Percentiles rank a stretch among this genome's conserved stretches.
Evolutionary conservation across 2,329 filamentous ascomycete species (phyloP).

Genomic region (Zalaria sp.): DNA sequence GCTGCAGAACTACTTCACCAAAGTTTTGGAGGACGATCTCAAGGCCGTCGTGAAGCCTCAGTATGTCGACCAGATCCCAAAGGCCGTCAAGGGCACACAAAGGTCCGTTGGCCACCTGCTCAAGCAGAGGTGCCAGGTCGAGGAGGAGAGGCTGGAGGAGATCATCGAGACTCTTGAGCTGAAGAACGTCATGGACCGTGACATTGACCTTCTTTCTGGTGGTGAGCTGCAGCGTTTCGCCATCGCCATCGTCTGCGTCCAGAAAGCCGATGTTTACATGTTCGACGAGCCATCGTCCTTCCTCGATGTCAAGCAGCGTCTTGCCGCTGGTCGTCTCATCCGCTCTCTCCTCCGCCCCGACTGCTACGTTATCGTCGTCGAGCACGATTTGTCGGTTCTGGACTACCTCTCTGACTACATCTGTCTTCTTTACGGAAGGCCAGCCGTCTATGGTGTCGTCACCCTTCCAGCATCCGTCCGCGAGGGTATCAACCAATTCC

Average conservation of each 20-base stretch:
- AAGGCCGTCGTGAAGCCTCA: slow-evolving; percentile 98
- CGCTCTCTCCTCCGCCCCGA: slow-evolving; percentile 76
- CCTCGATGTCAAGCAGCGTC: slow-evolving; percentile 97
- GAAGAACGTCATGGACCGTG: slow-evolving; percentile 79
- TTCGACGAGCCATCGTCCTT: slow-evolving; percentile 99
- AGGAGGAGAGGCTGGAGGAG: slow-evolving; percentile 54
- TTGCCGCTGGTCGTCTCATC: slow-evolving; percentile 83
- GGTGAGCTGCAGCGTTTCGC: slow-evolving; percentile 97
- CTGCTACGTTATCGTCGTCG: slow-evolving; percentile 96
- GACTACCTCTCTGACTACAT: slow-evolving; percentile 99
- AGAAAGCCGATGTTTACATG: slow-evolving; percentile 98
- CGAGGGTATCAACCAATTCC: slow-evolving; percentile 98
- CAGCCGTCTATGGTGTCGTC: slow-evolving; percentile 93
- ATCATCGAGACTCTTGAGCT: slow-evolving; percentile 78
- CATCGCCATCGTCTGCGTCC: slow-evolving; percentile 88
- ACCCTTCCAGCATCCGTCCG: slow-evolving; percentile 90
- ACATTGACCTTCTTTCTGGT: slow-evolving; percentile 81
- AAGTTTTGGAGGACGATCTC: slow-evolving; percentile 89
- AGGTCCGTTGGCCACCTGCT: slow-evolving; percentile 71
- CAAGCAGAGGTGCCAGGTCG: slow-evolving; percentile 59
- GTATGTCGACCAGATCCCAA: slow-evolving; percentile 96
- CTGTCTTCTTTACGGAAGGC: slow-evolving; percentile 90
- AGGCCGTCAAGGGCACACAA: slow-evolving; percentile 63
- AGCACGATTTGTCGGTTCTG: slow-evolving; percentile 96
- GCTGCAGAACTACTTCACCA: slow-evolving; percentile 98